Base-by-base conservation (phyloP, 345 rosid genomes). In the Excoecaria cochinchinensis region DNA sequence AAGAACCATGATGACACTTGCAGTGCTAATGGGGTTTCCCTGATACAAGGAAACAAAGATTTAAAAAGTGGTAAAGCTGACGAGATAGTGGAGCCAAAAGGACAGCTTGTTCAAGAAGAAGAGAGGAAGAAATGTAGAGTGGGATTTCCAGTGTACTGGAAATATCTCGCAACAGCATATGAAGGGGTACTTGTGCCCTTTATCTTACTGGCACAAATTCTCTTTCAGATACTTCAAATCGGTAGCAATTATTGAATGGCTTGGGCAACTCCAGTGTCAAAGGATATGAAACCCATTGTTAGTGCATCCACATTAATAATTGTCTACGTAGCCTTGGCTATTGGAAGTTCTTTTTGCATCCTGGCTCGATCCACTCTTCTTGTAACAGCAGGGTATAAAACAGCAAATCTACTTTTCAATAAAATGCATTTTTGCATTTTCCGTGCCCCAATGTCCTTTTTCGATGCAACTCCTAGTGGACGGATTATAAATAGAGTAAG, bases 231-330 rank as follows among this genome's bases (percentile, higher is more conserved):
- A 44, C 88, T 90, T 73, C 87, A 86, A 78, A 89, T 91, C 31
- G 87, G 88, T 22, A 88, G 92, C 90, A 90, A 89, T 76, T 90
- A 88, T 77, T 91, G 97, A 97, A 91, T 91, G 90, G 87, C 98
- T 17, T 87, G 90, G 97, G 97, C 85, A 69, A 87, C 91, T 74
- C 91, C 94, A 0, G 79, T 77, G 74, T 82, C 93, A 2, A 81
- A 83, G 70, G 91, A 84, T 67, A 76, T 69, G 12, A 85, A 89
- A 69, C 86, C 90, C 63, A 50, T 72, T 9, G 90, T 87, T 50
- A 56, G 77, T 21, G 85, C 77, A 62, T 74, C 67, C 4, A 86
- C 76, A 3, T 80, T 89, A 46, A 77, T 90, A 47, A 63, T 76
- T 72, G 93, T 92, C 31, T 90, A 90, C 65, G 85, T 87, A 22